These are phyloP conservation scores for Russula dissimulans DNA, from an alignment of 768 basidiomycete genomes.

Conservation along the genomic window DNA sequence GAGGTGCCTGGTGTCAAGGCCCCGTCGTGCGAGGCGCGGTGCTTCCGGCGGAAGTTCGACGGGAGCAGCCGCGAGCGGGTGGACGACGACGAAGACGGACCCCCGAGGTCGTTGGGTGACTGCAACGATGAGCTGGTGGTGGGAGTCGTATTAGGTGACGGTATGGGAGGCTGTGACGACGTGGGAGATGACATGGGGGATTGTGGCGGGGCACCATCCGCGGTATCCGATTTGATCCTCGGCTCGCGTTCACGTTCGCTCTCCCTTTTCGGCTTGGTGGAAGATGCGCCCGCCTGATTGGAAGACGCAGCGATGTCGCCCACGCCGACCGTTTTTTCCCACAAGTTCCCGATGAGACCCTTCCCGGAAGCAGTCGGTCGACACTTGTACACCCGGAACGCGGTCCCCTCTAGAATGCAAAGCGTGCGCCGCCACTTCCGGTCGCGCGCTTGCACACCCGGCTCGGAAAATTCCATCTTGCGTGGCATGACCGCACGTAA, in stretches of 20 bases:
- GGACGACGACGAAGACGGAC: not conserved
- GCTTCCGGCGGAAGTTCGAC: constrained; percentile 12
- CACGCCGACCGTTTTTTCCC: constrained; percentile 70
- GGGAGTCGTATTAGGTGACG: too few relatives aligned
- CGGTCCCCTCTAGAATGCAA: constrained; percentile 90
- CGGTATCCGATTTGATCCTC: constrained; percentile 1
- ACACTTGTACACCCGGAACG: constrained; percentile 65
- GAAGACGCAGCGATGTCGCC: constrained; percentile 39
- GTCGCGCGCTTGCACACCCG: constrained; percentile 82
- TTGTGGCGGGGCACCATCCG: not conserved
- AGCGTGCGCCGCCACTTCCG: constrained; percentile 86
- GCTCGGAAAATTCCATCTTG: constrained; percentile 86
- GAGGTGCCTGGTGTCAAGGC: not conserved
- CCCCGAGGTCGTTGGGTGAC: not conserved
- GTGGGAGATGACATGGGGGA: not conserved
- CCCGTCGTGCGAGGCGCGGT: not conserved
- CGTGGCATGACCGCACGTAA: constrained; percentile 75
- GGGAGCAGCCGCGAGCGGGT: constrained; percentile 11
- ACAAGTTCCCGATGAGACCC: constrained; percentile 53
- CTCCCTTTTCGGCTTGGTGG: constrained; percentile 26
- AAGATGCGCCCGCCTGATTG: constrained; percentile 21
- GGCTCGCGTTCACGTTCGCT: constrained; percentile 23
- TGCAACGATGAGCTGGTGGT: not conserved
- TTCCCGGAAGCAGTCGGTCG: constrained; percentile 40
- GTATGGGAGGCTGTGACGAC: not conserved